Evolutionary conservation across 768 basidiomycete genomes (phyloP).

Genomic region (Boletus vermiculosoides): DNA sequence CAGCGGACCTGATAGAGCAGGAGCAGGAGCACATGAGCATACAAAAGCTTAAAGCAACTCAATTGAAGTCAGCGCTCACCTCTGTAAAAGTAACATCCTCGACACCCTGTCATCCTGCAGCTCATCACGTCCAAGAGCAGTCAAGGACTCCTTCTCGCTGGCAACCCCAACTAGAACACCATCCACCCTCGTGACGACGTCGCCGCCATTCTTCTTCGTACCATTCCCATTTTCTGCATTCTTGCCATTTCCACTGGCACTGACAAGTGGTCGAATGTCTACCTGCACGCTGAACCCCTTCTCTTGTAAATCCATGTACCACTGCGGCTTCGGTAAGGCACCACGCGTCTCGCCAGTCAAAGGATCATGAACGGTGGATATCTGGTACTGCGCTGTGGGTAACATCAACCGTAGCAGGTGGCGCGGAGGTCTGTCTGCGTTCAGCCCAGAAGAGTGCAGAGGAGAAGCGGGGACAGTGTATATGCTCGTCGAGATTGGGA

Average conservation of each 20-base stretch:
- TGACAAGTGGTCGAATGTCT: conserved; percentile 51
- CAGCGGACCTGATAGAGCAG: conserved; percentile 43
- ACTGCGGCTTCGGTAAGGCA: conserved; percentile 63
- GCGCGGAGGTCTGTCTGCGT: conserved; percentile 50
- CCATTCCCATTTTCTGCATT: conserved; percentile 2
- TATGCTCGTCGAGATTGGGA: conserved; percentile 59
- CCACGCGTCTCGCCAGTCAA: conserved; percentile 66
- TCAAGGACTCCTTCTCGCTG: conserved; percentile 75
- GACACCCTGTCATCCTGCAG: conserved; percentile 67
- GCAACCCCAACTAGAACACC: conserved; percentile 46
- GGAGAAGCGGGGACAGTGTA: conserved; percentile 82
- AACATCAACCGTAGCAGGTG: conserved; percentile 77
- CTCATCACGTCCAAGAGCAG: conserved; percentile 70
- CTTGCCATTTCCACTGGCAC: conserved; percentile 1
- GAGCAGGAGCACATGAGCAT: conserved; percentile 1
- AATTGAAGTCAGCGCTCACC: conserved; percentile 40
- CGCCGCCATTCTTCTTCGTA: conserved; percentile 9
- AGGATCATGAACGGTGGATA: conserved; percentile 76
- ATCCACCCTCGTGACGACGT: conserved; percentile 32
- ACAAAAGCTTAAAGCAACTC: conserved; percentile 4
- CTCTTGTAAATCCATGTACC: conserved; percentile 68
- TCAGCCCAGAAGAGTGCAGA: conserved; percentile 69
- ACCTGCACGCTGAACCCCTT: conserved; percentile 57
- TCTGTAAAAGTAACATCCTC: conserved; percentile 64
- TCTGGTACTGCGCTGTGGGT: conserved; percentile 80